phyloP scores from a whole-genome alignment of 2,329 filamentous ascomycete species.

The Fusarium coicis region DNA sequence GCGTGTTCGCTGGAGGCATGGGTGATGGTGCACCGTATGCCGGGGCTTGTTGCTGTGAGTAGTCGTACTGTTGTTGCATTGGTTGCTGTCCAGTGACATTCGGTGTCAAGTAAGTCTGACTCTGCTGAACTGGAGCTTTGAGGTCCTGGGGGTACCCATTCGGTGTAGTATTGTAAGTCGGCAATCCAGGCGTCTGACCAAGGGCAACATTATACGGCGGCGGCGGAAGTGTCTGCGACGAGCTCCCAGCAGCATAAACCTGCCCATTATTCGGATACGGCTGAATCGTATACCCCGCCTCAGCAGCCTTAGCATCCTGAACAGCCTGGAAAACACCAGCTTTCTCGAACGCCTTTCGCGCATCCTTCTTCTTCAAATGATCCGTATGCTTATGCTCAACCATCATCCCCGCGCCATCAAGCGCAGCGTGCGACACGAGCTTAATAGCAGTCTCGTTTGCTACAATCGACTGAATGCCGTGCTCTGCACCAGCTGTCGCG shows the following conservation, averaged over 20 bases:
- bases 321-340: constrained; percentile 49
- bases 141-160: constrained; percentile 16
- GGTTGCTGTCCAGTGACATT: background rate
- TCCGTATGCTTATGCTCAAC: constrained; percentile 51
- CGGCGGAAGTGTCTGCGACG: constrained; percentile 16
- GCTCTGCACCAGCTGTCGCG: constrained; percentile 49
- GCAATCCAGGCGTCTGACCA: background rate
- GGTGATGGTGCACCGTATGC: background rate
- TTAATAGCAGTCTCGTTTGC: constrained; percentile 51
- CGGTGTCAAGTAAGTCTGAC: background rate
- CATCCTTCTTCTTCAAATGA: constrained; percentile 50
- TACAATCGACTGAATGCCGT: constrained; percentile 45
- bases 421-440: constrained; percentile 49
- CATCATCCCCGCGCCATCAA: constrained; percentile 51
- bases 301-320: constrained; percentile 44
- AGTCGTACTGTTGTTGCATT: constrained; percentile 10
- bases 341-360: constrained; percentile 47
- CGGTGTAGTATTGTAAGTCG: background rate
- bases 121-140: background rate
- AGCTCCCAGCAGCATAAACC: background rate
- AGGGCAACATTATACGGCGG: constrained; percentile 23
- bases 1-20: background rate
- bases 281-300: constrained; percentile 34
- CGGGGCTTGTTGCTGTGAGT: background rate
- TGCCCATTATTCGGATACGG: constrained; percentile 25